Conservation (phyloP, 495 filamentous ascomycete genomes). For the Hypoxylon subgilvum region DNA sequence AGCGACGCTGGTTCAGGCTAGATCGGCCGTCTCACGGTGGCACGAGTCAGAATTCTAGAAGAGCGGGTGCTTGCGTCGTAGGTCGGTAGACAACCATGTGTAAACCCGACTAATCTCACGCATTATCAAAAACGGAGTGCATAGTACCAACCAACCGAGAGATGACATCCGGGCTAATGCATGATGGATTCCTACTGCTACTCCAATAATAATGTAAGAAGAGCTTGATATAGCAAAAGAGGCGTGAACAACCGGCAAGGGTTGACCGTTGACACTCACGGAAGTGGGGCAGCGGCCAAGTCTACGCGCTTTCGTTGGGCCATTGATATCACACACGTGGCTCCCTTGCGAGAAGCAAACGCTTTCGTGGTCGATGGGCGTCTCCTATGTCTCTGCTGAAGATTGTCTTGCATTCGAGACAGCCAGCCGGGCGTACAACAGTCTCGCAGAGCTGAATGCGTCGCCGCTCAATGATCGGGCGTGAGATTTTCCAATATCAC, state of each 20-base stretch:
- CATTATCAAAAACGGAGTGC: too few relatives aligned
- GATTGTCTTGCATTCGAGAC: too few relatives aligned
- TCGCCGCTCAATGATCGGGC: neutral
- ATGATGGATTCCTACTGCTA: conserved; percentile 2
- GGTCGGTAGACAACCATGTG: conserved; percentile 6
- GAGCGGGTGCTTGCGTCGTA: conserved; percentile 1
- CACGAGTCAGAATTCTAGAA: neutral
- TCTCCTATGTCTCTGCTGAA: neutral
- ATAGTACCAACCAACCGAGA: conserved; percentile 1
- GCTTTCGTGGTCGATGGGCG: neutral
- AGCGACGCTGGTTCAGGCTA: neutral
- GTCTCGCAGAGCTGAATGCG: neutral
- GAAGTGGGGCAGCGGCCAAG: conserved; percentile 16
- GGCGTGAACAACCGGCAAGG: neutral
- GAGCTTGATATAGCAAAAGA: neutral
- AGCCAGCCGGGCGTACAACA: too few relatives aligned
- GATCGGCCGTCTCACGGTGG: neutral
- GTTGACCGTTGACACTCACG: conserved; percentile 11
- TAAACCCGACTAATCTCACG: conserved; percentile 10
- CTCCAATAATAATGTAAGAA: neutral
- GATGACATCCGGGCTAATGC: conserved; percentile 15
- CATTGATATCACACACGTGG: conserved; percentile 27
- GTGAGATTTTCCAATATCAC: neutral
- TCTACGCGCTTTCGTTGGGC: conserved; percentile 10
- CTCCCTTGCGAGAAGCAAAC: conserved; percentile 21